phyloP scores from a whole-genome alignment of 2,329 filamentous ascomycete species.

The Talaromyces sp. region DNA sequence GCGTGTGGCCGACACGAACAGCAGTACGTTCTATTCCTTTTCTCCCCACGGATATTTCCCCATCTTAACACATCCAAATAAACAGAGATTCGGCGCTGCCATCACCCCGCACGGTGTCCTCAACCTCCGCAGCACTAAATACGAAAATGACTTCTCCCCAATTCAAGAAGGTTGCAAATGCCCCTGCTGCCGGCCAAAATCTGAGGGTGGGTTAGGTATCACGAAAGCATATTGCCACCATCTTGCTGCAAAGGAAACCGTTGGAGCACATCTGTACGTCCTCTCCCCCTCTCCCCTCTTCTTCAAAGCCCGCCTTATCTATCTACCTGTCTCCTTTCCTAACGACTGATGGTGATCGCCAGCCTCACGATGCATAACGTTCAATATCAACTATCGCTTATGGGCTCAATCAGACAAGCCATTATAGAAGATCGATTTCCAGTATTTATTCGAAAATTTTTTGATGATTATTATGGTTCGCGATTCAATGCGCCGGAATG shows the following conservation, averaged over 20 bases:
- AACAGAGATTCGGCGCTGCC: slow-evolving; percentile 80
- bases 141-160: slow-evolving; percentile 72
- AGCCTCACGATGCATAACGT: slow-evolving; percentile 92
- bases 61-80: not conserved
- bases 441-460: slow-evolving; percentile 71
- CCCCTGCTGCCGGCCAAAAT: slow-evolving; percentile 63
- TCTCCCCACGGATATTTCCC: not conserved
- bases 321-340: not conserved
- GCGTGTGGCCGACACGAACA: slow-evolving; percentile 95
- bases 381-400: slow-evolving; percentile 81
- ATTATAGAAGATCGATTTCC: slow-evolving; percentile 80
- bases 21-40: slow-evolving; percentile 50
- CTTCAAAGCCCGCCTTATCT: too few species aligned
- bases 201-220: slow-evolving; percentile 69
- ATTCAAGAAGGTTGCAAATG: slow-evolving; percentile 81
- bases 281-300: not conserved
- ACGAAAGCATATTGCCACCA: slow-evolving; percentile 89
- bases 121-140: slow-evolving; percentile 73
- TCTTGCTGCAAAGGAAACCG: slow-evolving; percentile 89
- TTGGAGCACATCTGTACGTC: slow-evolving; percentile 65
- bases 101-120: slow-evolving; percentile 76
- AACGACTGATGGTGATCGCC: slow-evolving; percentile 30
- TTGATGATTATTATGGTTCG: slow-evolving; percentile 64
- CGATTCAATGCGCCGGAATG: slow-evolving; percentile 68
- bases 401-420: slow-evolving; percentile 67